Evolutionary conservation across 2,329 filamentous ascomycete genomes (phyloP).

Genomic region (Apiospora rasikravindrae): DNA sequence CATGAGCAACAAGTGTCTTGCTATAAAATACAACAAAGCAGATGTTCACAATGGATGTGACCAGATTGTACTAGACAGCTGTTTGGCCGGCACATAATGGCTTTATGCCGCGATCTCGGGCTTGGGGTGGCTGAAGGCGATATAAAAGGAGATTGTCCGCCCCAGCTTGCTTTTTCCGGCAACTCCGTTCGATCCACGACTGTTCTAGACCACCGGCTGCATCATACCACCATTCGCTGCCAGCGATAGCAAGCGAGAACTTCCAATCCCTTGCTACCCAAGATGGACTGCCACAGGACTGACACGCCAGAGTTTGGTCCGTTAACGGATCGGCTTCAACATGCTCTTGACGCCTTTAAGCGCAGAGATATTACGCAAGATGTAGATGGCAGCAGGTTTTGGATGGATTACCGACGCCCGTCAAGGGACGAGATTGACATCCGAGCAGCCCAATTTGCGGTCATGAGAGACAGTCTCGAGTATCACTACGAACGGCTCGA

Average conservation of each 20-base stretch:
- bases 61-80: neutral
- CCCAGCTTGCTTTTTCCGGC: constrained; percentile 4
- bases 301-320: neutral
- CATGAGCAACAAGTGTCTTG: neutral
- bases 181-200: neutral
- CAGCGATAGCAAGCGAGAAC: neutral
- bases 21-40: neutral
- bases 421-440: too few relatives aligned
- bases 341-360: too few relatives aligned
- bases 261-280: neutral
- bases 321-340: neutral
- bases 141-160: neutral
- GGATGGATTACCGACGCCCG: too few relatives aligned
- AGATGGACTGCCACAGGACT: neutral
- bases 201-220: neutral
- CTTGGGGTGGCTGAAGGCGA: constrained; percentile 11
- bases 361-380: too few relatives aligned
- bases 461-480: neutral
- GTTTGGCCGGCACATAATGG: neutral
- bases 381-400: too few relatives aligned
- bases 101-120: neutral
- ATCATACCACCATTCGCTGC: neutral
- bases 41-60: neutral
- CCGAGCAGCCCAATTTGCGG: neutral
- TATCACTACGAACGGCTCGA: too few relatives aligned